Evolutionary conservation across 768 basidiomycete species (phyloP).

Genomic region (Panus rudis): DNA sequence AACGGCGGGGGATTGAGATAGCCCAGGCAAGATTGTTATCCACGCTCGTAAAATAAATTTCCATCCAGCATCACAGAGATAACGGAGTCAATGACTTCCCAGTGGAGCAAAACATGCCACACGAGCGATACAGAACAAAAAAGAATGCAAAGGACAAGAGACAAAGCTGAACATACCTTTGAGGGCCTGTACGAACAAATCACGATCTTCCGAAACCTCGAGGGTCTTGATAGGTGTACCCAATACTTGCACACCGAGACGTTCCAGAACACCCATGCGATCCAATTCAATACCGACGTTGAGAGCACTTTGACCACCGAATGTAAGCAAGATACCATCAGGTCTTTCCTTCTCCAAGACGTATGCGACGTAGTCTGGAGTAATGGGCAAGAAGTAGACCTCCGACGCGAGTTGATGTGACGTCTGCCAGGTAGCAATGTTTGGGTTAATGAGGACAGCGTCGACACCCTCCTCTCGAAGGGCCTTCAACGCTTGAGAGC

Average conservation of each 20-base stretch:
- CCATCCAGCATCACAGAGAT: too few species aligned
- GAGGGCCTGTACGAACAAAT: slow-evolving; percentile 92
- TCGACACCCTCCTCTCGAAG: slow-evolving; percentile 92
- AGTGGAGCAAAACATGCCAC: not conserved
- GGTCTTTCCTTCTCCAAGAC: slow-evolving; percentile 98
- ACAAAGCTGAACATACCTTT: slow-evolving; percentile 54
- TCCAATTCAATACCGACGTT: slow-evolving; percentile 97
- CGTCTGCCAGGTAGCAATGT: slow-evolving; percentile 99
- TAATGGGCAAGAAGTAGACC: slow-evolving; percentile 96
- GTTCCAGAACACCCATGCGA: slow-evolving; percentile 91
- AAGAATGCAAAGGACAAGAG: slow-evolving; percentile 3
- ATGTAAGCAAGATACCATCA: slow-evolving; percentile 94
- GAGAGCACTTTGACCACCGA: slow-evolving; percentile 95
- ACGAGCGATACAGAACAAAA: not conserved
- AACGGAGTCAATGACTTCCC: slow-evolving; percentile 5
- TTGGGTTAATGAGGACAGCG: slow-evolving; percentile 95
- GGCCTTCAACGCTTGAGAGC: slow-evolving; percentile 97
- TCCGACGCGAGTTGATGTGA: slow-evolving; percentile 95
- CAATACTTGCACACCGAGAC: slow-evolving; percentile 86
- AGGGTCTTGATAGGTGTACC: slow-evolving; percentile 94
- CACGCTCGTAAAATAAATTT: too few species aligned
- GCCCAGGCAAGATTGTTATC: not conserved
- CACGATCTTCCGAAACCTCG: slow-evolving; percentile 94
- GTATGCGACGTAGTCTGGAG: slow-evolving; percentile 96
- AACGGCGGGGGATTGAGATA: too few species aligned